phyloP scores from a whole-genome alignment of 352 stramenopile genomes.

The Phytophthora tentaculata region DNA sequence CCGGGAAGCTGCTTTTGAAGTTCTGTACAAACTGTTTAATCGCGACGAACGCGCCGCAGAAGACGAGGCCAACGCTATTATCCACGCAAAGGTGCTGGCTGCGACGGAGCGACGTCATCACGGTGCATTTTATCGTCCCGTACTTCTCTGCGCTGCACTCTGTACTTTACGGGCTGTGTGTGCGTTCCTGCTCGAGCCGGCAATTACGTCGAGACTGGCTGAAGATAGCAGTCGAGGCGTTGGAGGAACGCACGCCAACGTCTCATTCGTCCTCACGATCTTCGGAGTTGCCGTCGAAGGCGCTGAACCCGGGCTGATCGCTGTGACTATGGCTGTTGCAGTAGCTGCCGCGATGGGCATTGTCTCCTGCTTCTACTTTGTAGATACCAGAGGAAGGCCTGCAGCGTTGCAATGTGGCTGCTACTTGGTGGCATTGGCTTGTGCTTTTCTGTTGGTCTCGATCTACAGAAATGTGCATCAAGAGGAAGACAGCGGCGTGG shows the following conservation, averaged over 20 bases:
- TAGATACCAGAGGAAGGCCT: constrained; percentile 69
- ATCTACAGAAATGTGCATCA: constrained; percentile 40
- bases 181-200: constrained; percentile 55
- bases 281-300: constrained; percentile 66
- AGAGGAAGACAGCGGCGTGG: constrained; percentile 23
- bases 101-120: constrained; percentile 56
- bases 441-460: constrained; percentile 56
- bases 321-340: constrained; percentile 45
- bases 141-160: constrained; percentile 63
- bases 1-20: constrained; percentile 62
- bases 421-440: constrained; percentile 55
- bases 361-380: constrained; percentile 59
- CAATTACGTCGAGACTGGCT: constrained; percentile 50
- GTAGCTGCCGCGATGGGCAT: constrained; percentile 57
- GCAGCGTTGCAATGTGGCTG: constrained; percentile 62
- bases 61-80: constrained; percentile 73
- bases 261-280: constrained; percentile 63
- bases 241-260: constrained; percentile 23
- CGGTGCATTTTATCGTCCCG: constrained; percentile 70
- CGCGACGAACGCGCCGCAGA: constrained; percentile 61
- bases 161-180: constrained; percentile 59
- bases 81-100: constrained; percentile 76
- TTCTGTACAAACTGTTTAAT: constrained; percentile 64
- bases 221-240: constrained; percentile 31
- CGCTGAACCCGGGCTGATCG: constrained; percentile 56